Percentiles rank a stretch among this genome's conserved stretches.
phyloP scores from a whole-genome alignment of 768 basidiomycete species.

The Pulveroboletus frians region DNA sequence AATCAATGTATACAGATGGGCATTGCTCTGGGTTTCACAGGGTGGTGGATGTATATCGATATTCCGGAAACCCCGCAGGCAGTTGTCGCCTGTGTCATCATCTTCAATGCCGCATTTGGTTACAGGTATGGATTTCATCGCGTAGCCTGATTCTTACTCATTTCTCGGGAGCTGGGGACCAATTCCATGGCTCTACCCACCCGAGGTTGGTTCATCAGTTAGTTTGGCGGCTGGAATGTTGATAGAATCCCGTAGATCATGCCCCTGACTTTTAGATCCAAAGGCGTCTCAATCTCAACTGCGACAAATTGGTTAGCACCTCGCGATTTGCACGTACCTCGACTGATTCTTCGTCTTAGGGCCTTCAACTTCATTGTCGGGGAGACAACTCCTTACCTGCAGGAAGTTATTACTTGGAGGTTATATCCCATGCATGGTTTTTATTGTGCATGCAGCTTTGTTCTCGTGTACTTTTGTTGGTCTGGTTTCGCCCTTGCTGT shows the following conservation, averaged over 20 bases:
- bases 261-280: slow-evolving; percentile 83
- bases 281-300: slow-evolving; percentile 93
- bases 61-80: slow-evolving; percentile 78
- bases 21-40: slow-evolving; percentile 68
- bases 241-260: slow-evolving; percentile 57
- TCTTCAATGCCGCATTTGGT: slow-evolving; percentile 93
- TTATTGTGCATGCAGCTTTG: slow-evolving; percentile 82
- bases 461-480: slow-evolving; percentile 79
- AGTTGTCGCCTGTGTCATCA: slow-evolving; percentile 83
- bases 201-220: slow-evolving; percentile 49
- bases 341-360: slow-evolving; percentile 30
- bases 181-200: slow-evolving; percentile 82
- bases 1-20: slow-evolving; percentile 58
- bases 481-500: slow-evolving; percentile 8
- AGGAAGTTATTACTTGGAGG: slow-evolving; percentile 85
- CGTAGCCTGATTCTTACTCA: background rate
- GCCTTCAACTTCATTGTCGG: slow-evolving; percentile 90
- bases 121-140: slow-evolving; percentile 49
- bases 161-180: slow-evolving; percentile 62
- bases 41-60: slow-evolving; percentile 93
- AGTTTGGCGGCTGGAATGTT: background rate
- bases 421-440: slow-evolving; percentile 95
- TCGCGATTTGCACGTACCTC: background rate
- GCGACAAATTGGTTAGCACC: slow-evolving; percentile 63
- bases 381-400: slow-evolving; percentile 78